Percentiles rank a stretch among this genome's conserved stretches.
Conservation (phyloP, 2,329 filamentous ascomycete genomes). For the Neoscytalidium dimidiatum region DNA sequence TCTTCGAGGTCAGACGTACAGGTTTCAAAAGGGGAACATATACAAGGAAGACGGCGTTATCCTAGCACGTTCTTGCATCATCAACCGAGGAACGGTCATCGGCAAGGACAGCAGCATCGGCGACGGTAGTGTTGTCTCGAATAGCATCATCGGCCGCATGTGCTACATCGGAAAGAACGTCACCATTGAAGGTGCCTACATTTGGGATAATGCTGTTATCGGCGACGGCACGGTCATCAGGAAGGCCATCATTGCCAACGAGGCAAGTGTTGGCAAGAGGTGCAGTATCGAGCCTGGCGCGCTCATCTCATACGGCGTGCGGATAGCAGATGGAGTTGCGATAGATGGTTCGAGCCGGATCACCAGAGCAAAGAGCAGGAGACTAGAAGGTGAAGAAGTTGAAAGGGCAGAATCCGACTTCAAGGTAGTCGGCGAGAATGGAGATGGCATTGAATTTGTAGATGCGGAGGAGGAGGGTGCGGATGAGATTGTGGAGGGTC, state of each 20-base stretch:
- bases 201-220: slow-evolving; percentile 84
- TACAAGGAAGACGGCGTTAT: slow-evolving; percentile 80
- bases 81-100: slow-evolving; percentile 71
- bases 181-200: slow-evolving; percentile 73
- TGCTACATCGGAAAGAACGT: slow-evolving; percentile 89
- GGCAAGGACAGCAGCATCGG: slow-evolving; percentile 77
- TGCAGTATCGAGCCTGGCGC: slow-evolving; percentile 71
- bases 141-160: slow-evolving; percentile 78
- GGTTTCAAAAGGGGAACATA: slow-evolving; percentile 66
- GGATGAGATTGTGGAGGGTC: slow-evolving; percentile 52
- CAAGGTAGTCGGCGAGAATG: slow-evolving; percentile 58
- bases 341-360: slow-evolving; percentile 47
- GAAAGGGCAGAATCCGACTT: slow-evolving; percentile 45
- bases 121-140: slow-evolving; percentile 67
- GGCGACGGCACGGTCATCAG: slow-evolving; percentile 72
- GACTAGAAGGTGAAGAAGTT: slow-evolving; percentile 44
- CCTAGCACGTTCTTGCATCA: slow-evolving; percentile 69
- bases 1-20: slow-evolving; percentile 74
- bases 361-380: slow-evolving; percentile 48
- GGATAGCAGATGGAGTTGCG: slow-evolving; percentile 63
- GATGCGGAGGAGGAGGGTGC: slow-evolving; percentile 64
- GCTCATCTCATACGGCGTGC: slow-evolving; percentile 77
- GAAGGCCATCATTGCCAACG: slow-evolving; percentile 75
- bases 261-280: slow-evolving; percentile 69
- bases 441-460: slow-evolving; percentile 62